Conservation (phyloP, 2,329 filamentous ascomycete genomes). For the Trichoderma hamatum region DNA sequence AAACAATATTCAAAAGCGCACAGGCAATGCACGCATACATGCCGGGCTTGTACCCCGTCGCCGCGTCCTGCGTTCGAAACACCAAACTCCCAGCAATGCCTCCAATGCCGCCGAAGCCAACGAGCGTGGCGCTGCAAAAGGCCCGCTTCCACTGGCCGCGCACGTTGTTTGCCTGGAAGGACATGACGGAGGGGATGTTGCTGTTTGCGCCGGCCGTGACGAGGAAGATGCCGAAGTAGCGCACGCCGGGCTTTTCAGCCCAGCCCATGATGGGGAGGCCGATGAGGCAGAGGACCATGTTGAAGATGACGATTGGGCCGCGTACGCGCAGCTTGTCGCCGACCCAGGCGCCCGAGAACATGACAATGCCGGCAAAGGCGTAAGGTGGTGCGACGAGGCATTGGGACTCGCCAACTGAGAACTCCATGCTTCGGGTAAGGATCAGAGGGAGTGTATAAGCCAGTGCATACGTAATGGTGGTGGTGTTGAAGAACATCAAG, state of each 20-base stretch:
- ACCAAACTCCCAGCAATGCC: conserved; percentile 76
- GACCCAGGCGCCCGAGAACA: conserved; percentile 61
- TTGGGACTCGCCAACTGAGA: conserved; percentile 64
- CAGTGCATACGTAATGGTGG: conserved; percentile 73
- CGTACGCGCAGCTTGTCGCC: conserved; percentile 70
- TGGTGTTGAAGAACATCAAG: conserved; percentile 65
- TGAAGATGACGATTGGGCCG: conserved; percentile 67
- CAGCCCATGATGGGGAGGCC: conserved; percentile 76
- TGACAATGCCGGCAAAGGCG: conserved; percentile 64
- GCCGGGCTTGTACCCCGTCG: conserved; percentile 57
- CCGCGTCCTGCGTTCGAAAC: conserved; percentile 62
- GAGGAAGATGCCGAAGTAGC: conserved; percentile 77
- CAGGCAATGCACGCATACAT: conserved; percentile 59
- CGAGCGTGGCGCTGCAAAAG: conserved; percentile 73
- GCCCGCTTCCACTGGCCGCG: conserved; percentile 88
- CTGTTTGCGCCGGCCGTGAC: conserved; percentile 76
- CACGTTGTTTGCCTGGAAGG: conserved; percentile 87
- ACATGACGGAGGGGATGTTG: conserved; percentile 74
- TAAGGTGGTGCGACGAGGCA: conserved; percentile 74
- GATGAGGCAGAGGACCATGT: conserved; percentile 67
- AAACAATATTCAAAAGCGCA: conserved; percentile 49
- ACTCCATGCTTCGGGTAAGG: conserved; percentile 64
- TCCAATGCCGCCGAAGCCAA: conserved; percentile 76
- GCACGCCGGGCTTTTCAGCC: conserved; percentile 55
- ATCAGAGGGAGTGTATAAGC: conserved; percentile 81